Percentiles rank a stretch among this genome's conserved stretches.
These are phyloP conservation scores for Diaporthe capsici DNA, from an alignment of 2,329 filamentous ascomycete genomes.

Conservation along the genomic window DNA sequence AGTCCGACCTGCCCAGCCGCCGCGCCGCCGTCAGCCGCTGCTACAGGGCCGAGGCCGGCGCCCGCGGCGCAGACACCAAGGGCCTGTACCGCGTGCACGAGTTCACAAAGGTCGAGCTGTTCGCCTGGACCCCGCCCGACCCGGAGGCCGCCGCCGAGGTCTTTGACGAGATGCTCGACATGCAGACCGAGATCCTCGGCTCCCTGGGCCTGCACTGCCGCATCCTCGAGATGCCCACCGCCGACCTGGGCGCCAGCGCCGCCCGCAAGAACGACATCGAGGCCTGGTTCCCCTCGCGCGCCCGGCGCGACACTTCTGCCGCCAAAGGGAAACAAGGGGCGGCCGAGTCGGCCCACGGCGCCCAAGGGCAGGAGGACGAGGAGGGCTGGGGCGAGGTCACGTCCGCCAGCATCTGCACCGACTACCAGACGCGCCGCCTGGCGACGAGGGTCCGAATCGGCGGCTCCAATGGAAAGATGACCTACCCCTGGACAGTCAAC, in stretches of 20 bases:
- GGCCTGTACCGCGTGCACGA: conserved; percentile 97
- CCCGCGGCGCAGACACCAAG: conserved; percentile 90
- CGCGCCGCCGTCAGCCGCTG: conserved; percentile 90
- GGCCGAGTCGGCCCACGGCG: conserved; percentile 69
- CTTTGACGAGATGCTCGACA: conserved; percentile 87
- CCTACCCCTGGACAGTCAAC: conserved; percentile 92
- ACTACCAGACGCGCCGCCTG: conserved; percentile 91
- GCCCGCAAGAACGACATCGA: conserved; percentile 93
- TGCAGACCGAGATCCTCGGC: conserved; percentile 87
- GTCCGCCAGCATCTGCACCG: conserved; percentile 90
- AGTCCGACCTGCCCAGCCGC: conserved; percentile 79
- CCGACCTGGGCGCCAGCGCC: conserved; percentile 91
- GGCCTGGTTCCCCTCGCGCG: conserved; percentile 88
- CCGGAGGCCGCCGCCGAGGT: conserved; percentile 64
- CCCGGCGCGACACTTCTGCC: conserved; percentile 26
- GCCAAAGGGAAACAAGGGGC: background rate
- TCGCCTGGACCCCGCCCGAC: conserved; percentile 85
- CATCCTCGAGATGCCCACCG: conserved; percentile 90
- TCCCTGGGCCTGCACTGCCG: conserved; percentile 87
- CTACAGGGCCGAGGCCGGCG: conserved; percentile 95
- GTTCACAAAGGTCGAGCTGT: conserved; percentile 98
- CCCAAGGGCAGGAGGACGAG: conserved; percentile 58
- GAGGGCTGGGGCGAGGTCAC: conserved; percentile 95
- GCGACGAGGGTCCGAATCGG: conserved; percentile 77
- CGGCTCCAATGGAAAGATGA: conserved; percentile 62